phyloP scores from a whole-genome alignment of 768 basidiomycete species.

The Rubroboletus pulcherrimus region DNA sequence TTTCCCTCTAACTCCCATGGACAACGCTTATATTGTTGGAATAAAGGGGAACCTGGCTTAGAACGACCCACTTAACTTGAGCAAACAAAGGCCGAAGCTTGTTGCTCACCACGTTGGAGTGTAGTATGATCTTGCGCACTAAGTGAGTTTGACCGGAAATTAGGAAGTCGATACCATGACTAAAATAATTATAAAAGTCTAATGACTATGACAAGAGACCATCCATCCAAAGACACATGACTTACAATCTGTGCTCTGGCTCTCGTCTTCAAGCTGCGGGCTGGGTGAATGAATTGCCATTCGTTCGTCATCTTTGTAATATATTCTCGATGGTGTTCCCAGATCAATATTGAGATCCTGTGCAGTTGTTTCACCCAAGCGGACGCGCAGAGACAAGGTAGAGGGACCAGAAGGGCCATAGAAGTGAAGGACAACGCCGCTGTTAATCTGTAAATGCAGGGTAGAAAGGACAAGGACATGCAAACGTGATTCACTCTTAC shows the following conservation, averaged over 20 bases:
- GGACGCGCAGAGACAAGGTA: conserved; percentile 49
- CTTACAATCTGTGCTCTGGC: conserved; percentile 50
- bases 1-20: conserved; percentile 82
- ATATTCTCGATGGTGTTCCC: conserved; percentile 70
- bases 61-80: background rate
- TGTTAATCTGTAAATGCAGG: conserved; percentile 49
- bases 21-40: conserved; percentile 89
- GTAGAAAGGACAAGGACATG: background rate
- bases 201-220: conserved; percentile 6
- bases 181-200: conserved; percentile 95
- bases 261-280: conserved; percentile 39
- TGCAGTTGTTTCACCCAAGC: conserved; percentile 71
- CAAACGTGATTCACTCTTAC: conserved; percentile 30
- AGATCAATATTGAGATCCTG: conserved; percentile 79
- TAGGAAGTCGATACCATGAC: conserved; percentile 85
- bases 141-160: conserved; percentile 66
- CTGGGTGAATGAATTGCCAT: conserved; percentile 76
- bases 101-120: conserved; percentile 76
- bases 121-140: conserved; percentile 81
- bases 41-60: conserved; percentile 83
- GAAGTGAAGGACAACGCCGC: conserved; percentile 69
- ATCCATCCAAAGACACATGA: conserved; percentile 1
- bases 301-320: conserved; percentile 86
- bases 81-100: background rate
- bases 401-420: conserved; percentile 47